Conservation (phyloP, 768 basidiomycete species). For the Termitomyces sp. region DNA sequence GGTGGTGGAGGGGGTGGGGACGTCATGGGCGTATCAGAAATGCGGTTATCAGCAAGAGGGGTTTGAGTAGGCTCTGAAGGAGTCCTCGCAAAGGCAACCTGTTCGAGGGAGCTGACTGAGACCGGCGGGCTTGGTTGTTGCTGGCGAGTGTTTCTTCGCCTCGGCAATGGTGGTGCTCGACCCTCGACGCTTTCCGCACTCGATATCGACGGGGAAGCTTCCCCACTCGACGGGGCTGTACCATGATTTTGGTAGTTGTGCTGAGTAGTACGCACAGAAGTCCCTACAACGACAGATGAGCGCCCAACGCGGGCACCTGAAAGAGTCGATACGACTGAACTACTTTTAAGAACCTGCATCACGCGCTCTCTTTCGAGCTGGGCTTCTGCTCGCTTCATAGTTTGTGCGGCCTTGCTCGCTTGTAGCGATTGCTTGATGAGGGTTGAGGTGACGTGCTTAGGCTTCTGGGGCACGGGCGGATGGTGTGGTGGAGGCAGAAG, state of each 20-base stretch:
- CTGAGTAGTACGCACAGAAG: slow-evolving; percentile 21
- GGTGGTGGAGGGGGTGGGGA: slow-evolving; percentile 3
- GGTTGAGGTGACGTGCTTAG: slow-evolving; percentile 49
- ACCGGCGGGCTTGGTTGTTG: slow-evolving; percentile 32
- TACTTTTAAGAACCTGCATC: slow-evolving; percentile 66
- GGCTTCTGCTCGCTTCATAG: slow-evolving; percentile 63
- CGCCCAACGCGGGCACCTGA: slow-evolving; percentile 22
- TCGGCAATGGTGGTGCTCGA: slow-evolving; percentile 23
- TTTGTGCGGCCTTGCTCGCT: slow-evolving; percentile 66
- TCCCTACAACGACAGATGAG: slow-evolving; percentile 30
- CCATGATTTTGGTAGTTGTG: slow-evolving; percentile 7
- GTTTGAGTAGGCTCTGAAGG: slow-evolving; percentile 1
- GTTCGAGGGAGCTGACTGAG: slow-evolving; percentile 39
- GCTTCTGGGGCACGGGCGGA: slow-evolving; percentile 29
- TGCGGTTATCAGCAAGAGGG: neutral
- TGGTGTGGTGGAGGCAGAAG: slow-evolving; percentile 11
- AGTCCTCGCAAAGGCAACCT: slow-evolving; percentile 34
- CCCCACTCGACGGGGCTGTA: neutral
- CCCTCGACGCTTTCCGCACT: slow-evolving; percentile 3
- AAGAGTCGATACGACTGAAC: slow-evolving; percentile 28
- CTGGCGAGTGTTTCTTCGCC: slow-evolving; percentile 17
- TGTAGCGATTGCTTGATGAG: slow-evolving; percentile 72
- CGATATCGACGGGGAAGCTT: slow-evolving; percentile 3
- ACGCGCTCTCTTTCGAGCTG: slow-evolving; percentile 65
- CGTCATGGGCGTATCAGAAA: neutral